Conservation (phyloP, 176 grass and related monocot genomes). For the Hsuehochloa calcarea region DNA sequence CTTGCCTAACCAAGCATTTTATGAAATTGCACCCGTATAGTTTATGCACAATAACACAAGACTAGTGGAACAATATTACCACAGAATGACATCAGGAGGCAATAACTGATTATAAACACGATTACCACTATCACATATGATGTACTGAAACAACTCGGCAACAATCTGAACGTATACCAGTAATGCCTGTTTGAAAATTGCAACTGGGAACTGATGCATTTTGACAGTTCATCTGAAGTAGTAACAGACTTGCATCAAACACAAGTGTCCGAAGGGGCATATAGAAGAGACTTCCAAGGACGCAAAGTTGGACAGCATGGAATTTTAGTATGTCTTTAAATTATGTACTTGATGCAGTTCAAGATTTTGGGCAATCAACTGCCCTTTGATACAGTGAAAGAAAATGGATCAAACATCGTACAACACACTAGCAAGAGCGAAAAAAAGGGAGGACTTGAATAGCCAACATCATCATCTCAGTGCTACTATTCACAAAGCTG, state of each 20-base stretch:
- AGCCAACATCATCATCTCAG: constrained; percentile 26
- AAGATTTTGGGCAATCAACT: constrained; percentile 9
- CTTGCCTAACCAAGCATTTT: not conserved
- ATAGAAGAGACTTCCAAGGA: not conserved
- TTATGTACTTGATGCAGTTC: constrained; percentile 30
- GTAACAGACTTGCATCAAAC: no score
- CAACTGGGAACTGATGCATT: no score
- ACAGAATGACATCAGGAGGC: no score
- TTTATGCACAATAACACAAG: no score
- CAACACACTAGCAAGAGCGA: constrained; percentile 32
- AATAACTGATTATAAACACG: not conserved
- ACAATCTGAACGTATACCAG: no score
- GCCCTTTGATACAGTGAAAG: not conserved
- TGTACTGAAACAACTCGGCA: no score
- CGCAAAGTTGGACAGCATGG: not conserved
- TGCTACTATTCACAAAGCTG: constrained; percentile 33
- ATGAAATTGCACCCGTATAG: no score
- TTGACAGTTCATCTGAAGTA: no score
- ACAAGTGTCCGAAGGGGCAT: not conserved
- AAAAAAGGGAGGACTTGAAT: constrained; percentile 23
- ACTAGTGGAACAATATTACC: no score
- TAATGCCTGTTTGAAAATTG: no score
- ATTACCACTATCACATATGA: not conserved
- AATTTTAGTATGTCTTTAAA: not conserved
- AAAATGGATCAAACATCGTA: constrained; percentile 28